Conservation (phyloP, 306 rosid species). For the Lupinus albus region DNA sequence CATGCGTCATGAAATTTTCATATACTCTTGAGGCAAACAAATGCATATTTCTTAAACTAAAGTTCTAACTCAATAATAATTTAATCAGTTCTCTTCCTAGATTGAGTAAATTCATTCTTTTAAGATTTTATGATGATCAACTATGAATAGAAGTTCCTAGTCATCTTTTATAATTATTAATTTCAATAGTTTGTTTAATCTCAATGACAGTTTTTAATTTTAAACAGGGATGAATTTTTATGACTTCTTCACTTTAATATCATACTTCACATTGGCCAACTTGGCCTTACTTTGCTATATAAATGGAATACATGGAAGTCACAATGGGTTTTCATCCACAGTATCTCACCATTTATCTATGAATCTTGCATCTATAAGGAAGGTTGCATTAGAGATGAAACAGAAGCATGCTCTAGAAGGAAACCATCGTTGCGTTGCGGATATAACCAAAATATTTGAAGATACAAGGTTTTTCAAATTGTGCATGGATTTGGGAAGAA, state of each 20-base stretch:
- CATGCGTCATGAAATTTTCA: conserved; percentile 15
- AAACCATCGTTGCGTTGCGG: conserved; percentile 50
- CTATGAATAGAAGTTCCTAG: neutral
- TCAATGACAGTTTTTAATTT: neutral
- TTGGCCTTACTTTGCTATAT: conserved; percentile 51
- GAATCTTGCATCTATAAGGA: conserved; percentile 60
- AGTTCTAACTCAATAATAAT: neutral
- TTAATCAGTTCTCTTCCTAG: conserved; percentile 16
- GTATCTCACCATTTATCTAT: conserved; percentile 53
- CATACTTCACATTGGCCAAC: conserved; percentile 63
- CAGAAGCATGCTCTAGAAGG: conserved; percentile 54
- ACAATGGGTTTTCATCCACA: conserved; percentile 36
- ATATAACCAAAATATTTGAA: conserved; percentile 51
- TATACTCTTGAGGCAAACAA: conserved; percentile 29
- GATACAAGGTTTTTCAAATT: conserved; percentile 60
- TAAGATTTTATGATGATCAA: conserved; percentile 26
- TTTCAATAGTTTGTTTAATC: conserved; percentile 18
- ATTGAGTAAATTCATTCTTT: neutral
- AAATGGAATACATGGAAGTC: conserved; percentile 41
- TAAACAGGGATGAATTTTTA: conserved; percentile 78
- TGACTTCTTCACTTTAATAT: conserved; percentile 72
- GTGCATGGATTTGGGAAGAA: conserved; percentile 51
- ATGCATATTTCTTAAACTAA: conserved; percentile 8
- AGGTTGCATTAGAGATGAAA: conserved; percentile 53
- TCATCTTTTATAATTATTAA: neutral